Evolutionary conservation across 192 early-diverging fungal species (phyloP).

Genomic region (Coemansia sp.): DNA sequence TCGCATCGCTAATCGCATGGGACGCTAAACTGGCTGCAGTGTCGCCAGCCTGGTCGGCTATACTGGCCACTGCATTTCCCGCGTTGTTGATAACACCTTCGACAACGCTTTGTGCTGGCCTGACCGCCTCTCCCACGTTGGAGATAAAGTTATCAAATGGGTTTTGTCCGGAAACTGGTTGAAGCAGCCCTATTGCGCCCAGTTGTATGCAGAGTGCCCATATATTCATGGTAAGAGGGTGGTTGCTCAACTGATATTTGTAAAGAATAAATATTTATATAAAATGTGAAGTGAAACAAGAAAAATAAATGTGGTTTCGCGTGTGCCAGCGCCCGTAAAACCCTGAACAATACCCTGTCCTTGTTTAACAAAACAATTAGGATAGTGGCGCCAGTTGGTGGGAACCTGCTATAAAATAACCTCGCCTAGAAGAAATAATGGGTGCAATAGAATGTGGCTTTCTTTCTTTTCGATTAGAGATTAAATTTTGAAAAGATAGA

Average conservation of each 20-base stretch:
- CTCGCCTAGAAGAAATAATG: too few species aligned
- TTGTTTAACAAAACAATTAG: not conserved
- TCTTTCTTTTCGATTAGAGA: not conserved
- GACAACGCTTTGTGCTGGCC: conserved; percentile 21
- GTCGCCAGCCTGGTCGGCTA: conserved; percentile 19
- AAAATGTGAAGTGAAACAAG: not conserved
- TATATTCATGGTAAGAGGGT: conserved; percentile 4
- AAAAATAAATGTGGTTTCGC: not conserved
- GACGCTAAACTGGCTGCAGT: conserved; percentile 16
- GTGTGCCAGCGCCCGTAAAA: not conserved
- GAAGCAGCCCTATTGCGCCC: not conserved
- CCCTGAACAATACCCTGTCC: not conserved
- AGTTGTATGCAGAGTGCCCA: not conserved
- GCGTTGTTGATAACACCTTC: conserved; percentile 7
- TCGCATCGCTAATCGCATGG: conserved; percentile 10
- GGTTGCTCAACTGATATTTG: too few species aligned
- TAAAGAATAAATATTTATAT: not conserved
- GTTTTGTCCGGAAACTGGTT: not conserved
- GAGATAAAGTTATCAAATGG: not conserved
- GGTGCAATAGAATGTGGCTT: too few species aligned
- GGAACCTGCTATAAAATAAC: not conserved
- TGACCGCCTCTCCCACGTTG: not conserved
- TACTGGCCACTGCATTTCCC: conserved; percentile 21
- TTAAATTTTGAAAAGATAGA: not conserved
- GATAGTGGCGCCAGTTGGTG: not conserved